Evolutionary conservation across 2,329 filamentous ascomycete species (phyloP), one percentile per base, ranked within the genome.

Genomic region (Herpotrichia juniperi): DNA sequence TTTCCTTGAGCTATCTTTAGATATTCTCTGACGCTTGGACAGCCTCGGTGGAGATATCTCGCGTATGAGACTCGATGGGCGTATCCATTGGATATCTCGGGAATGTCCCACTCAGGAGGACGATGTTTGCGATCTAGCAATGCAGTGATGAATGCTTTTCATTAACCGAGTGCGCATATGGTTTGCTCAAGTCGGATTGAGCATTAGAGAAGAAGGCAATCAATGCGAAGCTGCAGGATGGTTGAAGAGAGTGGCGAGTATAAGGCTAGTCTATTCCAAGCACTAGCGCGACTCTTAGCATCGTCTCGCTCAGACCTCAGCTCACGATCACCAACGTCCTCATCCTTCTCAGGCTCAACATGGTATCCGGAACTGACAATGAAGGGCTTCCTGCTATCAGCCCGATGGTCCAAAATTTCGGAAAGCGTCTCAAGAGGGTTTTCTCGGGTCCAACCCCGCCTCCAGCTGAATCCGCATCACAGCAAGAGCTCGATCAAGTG

Each of bases 21-120:
- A 59, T 14, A 14, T 50, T 39, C 54, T 63, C 22, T 51, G 50
- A 42, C 57, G 53, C 40, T 63, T 67, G 17, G 45, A 26, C 14
- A 48, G 42, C 31, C 43, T 59, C 24, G 63, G 64, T 10, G 64
- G 64, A 25, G 63, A 67, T 54, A 67, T 63, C 21, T 59, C 58
- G 51, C 61, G 52, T 8, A 48, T 35, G 17, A 67, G 59, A 48
- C 62, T 63, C 7, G 54, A 31, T 21, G 58, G n/a, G n/a, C n/a
- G 62, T 3, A 51, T 37, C 12, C 52, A n/a, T n/a, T n/a, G n/a
- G n/a, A n/a, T n/a, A n/a, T n/a, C n/a, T n/a, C n/a, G n/a, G n/a
- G n/a, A n/a, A n/a, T n/a, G n/a, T n/a, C n/a, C n/a, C n/a, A n/a
- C n/a, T n/a, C n/a, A n/a, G n/a, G n/a, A n/a, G n/a, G n/a, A n/a